Percentiles rank a stretch among this genome's conserved stretches.
Conservation (phyloP, 495 filamentous ascomycete genomes). For the Sabuloglossum arenarium region DNA sequence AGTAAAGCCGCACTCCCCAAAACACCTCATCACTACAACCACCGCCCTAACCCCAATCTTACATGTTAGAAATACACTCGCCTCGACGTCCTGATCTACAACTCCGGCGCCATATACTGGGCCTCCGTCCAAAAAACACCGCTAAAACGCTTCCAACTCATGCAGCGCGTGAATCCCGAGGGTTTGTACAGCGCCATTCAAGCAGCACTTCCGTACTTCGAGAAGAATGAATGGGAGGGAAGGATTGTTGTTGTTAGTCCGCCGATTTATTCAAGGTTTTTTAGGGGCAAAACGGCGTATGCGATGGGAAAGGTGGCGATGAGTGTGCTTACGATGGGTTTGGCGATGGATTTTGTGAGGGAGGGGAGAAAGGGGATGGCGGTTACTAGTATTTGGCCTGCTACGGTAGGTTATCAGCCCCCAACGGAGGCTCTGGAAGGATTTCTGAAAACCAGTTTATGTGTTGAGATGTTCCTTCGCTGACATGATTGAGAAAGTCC, state of each 20-base stretch:
- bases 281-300: constrained; percentile 71
- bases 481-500: constrained; percentile 19
- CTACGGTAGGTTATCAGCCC: constrained; percentile 32
- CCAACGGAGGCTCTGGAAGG: too few species aligned
- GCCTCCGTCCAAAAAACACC: constrained; percentile 52
- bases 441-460: not conserved
- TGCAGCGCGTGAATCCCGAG: constrained; percentile 66
- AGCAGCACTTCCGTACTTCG: constrained; percentile 39
- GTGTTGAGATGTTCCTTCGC: constrained; percentile 4
- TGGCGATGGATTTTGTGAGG: constrained; percentile 65
- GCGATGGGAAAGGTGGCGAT: constrained; percentile 75
- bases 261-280: constrained; percentile 71
- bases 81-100: constrained; percentile 61
- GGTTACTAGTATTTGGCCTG: constrained; percentile 68
- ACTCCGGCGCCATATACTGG: constrained; percentile 81
- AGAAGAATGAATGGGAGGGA: constrained; percentile 29
- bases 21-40: too few species aligned
- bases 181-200: constrained; percentile 52
- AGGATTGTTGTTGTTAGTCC: constrained; percentile 65
- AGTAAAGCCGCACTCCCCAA: constrained; percentile 12
- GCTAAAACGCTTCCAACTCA: constrained; percentile 56
- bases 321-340: constrained; percentile 59
- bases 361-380: constrained; percentile 47
- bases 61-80: constrained; percentile 26
- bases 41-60: too few species aligned